Evolutionary conservation across 2,329 filamentous ascomycete species (phyloP), one percentile per base, ranked within the genome.

Genomic region (Colletotrichum karsti): DNA sequence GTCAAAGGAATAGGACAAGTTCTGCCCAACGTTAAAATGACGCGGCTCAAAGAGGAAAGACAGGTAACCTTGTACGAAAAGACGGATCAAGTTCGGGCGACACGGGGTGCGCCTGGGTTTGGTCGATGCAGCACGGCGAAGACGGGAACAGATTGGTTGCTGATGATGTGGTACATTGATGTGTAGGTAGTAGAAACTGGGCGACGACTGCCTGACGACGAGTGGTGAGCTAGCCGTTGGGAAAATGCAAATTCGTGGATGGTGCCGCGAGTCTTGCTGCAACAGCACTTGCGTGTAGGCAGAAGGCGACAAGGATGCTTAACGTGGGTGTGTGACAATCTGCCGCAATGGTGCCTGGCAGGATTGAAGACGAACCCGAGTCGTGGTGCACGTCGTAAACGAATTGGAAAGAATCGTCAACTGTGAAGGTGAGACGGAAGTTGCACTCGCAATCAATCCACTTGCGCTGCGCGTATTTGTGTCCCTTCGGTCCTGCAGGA

Each of bases 41-140:
- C 60, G 60, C 64, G 60, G 60, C 60, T 68, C 65, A 54, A 64
- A 48, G 39, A 26, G 46, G 61, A 12, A 39, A 65, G 12, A 13
- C 13, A 24, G 44, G 30, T 13, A 24, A 33, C 53, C 53, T 59
- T 61, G 28, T 30, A 37, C 24, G 30, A 18, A 10, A 53, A 24
- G 13, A 13, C 24, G 26, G 18, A 30, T 18, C 15, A 46, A 20
- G 24, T 12, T 63, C 41, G 63, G 39, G 41, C 50, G 51, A 44
- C 44, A 51, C 64, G 35, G 51, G 28, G 59, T 28, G 24, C 35
- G 22, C 13, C 39, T 51, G 18, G 26, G 44, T 28, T 58, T 28
- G 18, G 8, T 7, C 24, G 39, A 39, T 35, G 44, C 51, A 44
- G 15, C 20, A 18, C 18, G 24, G 22, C 18, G 26, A 24, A 15